Percentiles rank a stretch among this genome's conserved stretches.
These are phyloP conservation scores for Penicillium sclerotigenum DNA, from an alignment of 2,329 filamentous ascomycete genomes.

Conservation along the genomic window DNA sequence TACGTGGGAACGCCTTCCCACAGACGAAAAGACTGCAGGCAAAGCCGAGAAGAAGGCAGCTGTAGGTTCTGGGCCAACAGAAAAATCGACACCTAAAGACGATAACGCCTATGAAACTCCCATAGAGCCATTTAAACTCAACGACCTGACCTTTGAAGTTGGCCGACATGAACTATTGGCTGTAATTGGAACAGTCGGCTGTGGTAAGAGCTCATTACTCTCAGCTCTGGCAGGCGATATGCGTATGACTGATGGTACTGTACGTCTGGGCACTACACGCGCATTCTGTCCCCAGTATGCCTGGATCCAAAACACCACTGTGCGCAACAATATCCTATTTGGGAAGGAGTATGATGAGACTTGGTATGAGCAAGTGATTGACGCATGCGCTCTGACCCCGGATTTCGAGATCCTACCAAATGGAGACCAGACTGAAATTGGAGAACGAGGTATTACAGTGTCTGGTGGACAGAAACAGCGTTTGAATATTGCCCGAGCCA, in stretches of 20 bases:
- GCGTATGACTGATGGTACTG: conserved; percentile 63
- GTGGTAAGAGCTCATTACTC: conserved; percentile 88
- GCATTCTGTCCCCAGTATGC: conserved; percentile 96
- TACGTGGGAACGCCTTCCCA: conserved; percentile 57
- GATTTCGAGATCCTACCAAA: conserved; percentile 93
- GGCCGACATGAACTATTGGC: conserved; percentile 47
- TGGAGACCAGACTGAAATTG: conserved; percentile 87
- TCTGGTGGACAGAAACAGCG: conserved; percentile 95
- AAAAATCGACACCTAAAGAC: conserved; percentile 8
- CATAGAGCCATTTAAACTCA: conserved; percentile 42
- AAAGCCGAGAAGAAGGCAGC: conserved; percentile 48
- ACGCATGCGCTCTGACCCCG: conserved; percentile 77
- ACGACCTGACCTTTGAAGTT: conserved; percentile 36
- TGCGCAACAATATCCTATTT: conserved; percentile 87
- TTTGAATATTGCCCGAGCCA: conserved; percentile 82
- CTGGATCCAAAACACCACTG: conserved; percentile 91
- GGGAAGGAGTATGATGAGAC: conserved; percentile 70
- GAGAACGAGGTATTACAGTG: conserved; percentile 90
- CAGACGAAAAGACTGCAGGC: conserved; percentile 12
- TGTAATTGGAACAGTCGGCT: conserved; percentile 64
- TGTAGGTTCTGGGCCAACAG: conserved; percentile 1
- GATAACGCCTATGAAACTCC: conserved; percentile 18
- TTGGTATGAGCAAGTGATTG: conserved; percentile 83
- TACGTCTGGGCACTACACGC: conserved; percentile 78
- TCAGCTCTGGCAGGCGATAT: conserved; percentile 91